Conservation (phyloP, 139 green algal genomes). For the Haematococcus lacustris region DNA sequence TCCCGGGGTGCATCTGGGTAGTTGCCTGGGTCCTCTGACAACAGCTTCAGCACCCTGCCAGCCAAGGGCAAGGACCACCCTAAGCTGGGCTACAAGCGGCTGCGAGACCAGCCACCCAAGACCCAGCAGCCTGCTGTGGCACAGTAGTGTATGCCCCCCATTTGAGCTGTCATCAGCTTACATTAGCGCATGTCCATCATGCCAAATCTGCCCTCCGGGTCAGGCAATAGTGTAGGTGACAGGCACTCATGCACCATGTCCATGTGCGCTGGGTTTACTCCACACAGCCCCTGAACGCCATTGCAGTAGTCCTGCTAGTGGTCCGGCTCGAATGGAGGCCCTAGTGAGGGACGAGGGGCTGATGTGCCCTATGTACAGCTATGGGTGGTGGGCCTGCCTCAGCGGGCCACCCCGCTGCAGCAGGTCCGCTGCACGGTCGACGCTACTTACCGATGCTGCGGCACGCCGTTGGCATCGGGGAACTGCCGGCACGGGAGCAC, state of each 20-base stretch:
- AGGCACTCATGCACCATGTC: neutral
- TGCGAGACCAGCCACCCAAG: neutral
- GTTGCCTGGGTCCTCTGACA: conserved; percentile 90
- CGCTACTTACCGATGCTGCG: conserved; percentile 22
- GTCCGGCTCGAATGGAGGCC: no score
- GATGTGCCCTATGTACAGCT: neutral
- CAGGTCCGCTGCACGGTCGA: neutral
- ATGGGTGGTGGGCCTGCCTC: neutral
- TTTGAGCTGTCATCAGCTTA: neutral
- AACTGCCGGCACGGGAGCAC: conserved; percentile 14
- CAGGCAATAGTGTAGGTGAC: neutral
- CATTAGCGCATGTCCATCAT: neutral
- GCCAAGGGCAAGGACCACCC: neutral
- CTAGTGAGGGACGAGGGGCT: no score
- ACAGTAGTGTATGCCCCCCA: neutral
- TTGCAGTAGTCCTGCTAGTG: neutral
- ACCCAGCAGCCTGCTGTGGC: neutral
- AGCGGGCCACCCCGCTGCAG: neutral
- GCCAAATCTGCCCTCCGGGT: neutral
- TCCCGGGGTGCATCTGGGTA: conserved; percentile 91
- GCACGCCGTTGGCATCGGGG: conserved; percentile 37
- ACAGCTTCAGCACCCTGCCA: conserved; percentile 78
- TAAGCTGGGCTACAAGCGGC: neutral
- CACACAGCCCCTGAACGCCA: no score
- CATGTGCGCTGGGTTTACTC: no score